These are phyloP conservation scores for Miamiensis avidus DNA, from an alignment of 169 alveolate species.

Conservation along the genomic window DNA sequence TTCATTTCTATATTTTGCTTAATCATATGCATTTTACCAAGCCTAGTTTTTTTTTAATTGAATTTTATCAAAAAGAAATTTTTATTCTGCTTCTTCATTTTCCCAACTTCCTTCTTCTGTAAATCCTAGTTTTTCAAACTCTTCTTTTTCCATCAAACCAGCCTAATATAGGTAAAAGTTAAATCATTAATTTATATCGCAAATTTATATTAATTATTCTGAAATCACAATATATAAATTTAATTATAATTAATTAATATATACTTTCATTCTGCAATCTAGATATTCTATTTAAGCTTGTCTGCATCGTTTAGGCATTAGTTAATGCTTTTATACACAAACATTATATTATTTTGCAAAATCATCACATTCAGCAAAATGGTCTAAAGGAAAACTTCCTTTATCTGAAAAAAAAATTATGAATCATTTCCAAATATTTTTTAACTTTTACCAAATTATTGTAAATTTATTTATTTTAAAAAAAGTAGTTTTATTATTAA, in stretches of 20 bases:
- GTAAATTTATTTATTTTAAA: too few species aligned
- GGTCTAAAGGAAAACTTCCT: slow-evolving; percentile 52
- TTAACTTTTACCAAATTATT: background rate
- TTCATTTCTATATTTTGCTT: background rate
- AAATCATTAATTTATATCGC: background rate
- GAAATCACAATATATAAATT: background rate
- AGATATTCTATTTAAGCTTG: slow-evolving; percentile 45
- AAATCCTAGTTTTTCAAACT: slow-evolving; percentile 46
- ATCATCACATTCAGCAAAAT: slow-evolving; percentile 49
- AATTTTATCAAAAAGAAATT: slow-evolving; percentile 41
- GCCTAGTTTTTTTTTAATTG: slow-evolving; percentile 31
- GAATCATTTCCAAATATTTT: background rate
- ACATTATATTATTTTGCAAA: slow-evolving; percentile 37
- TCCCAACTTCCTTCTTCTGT: slow-evolving; percentile 50
- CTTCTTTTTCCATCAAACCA: slow-evolving; percentile 50
- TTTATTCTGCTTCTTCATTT: slow-evolving; percentile 43
- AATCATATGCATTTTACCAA: background rate
- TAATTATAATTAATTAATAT: too few species aligned
- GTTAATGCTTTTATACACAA: slow-evolving; percentile 39
- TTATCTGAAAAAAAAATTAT: slow-evolving; percentile 21
- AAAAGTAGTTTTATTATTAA: background rate
- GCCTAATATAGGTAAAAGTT: background rate
- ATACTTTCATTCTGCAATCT: slow-evolving; percentile 40
- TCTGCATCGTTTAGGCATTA: slow-evolving; percentile 52
- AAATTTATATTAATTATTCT: background rate